phyloP scores from a whole-genome alignment of 495 filamentous ascomycete species.

The Podospora conica region DNA sequence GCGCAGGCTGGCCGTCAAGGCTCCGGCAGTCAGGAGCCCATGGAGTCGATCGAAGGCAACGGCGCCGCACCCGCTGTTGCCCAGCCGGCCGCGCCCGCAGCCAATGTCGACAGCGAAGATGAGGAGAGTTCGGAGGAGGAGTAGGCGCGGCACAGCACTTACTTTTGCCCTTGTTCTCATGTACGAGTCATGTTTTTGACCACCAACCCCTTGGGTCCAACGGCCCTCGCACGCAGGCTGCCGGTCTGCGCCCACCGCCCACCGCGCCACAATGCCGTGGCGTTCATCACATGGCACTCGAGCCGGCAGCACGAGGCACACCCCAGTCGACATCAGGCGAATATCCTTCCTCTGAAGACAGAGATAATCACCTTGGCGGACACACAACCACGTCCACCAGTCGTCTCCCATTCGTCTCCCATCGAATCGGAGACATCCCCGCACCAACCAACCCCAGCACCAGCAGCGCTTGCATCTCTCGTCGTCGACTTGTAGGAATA shows the following conservation, averaged over 20 bases:
- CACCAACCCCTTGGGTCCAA: background rate
- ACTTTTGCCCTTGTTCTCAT: background rate
- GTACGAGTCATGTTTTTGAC: constrained; percentile 1
- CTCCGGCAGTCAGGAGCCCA: constrained; percentile 45
- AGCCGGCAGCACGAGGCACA: background rate
- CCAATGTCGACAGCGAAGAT: constrained; percentile 28
- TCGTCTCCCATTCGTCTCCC: background rate
- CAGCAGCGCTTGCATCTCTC: background rate
- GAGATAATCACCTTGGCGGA: background rate
- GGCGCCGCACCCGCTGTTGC: constrained; percentile 18
- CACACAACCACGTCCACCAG: background rate
- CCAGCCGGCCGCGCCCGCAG: constrained; percentile 15
- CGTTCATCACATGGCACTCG: background rate
- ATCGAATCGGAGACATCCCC: background rate
- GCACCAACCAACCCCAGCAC: background rate
- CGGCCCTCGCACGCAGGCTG: background rate
- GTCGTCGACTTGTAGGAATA: background rate
- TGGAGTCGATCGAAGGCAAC: constrained; percentile 34
- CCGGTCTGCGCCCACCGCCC: background rate
- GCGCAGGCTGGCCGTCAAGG: constrained; percentile 41
- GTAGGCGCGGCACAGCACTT: constrained; percentile 8
- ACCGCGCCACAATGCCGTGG: too few relatives aligned
- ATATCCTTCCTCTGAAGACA: background rate
- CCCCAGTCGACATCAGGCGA: background rate
- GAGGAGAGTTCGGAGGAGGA: constrained; percentile 35